Base-by-base conservation (phyloP, 2,329 filamentous ascomycete genomes). In the Claviceps maximensis region DNA sequence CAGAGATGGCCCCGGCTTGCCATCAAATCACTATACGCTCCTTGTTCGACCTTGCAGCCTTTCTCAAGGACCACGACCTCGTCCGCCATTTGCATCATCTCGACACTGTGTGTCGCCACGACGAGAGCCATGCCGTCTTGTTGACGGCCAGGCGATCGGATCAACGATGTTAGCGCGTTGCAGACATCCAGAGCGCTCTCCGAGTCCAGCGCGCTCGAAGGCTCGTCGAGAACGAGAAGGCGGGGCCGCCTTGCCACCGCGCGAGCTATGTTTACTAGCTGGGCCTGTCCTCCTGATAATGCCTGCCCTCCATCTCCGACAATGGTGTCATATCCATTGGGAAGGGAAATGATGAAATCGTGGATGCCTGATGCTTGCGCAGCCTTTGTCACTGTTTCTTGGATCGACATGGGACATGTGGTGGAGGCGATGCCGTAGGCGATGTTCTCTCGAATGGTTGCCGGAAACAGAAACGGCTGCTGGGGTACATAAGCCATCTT, bases 21-120 rank as follows among this genome's bases (percentile, higher is more conserved):
- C 47, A 78, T 60, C 59, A 96, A 65, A 54, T 80, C 79, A 2
- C 75, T 69, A 66, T 84, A 95, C 0, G 66, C 61, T 0, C 90
- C 90, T 53, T 76, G 69, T 63, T 91, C 79, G 2, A 81, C 84
- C 7, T 87, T 79, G 2, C 78, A 72, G 2, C 78, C 75, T 0
- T 82, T 78, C n/a, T 86, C 78, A 29, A 94, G 59, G 56, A 96
- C 80, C 1, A 91, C 73, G 8, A 96, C 72, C 46, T 79, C 74
- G 63, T 89, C 83, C 0, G 85, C 86, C 54, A 87, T 78, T 54
- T 77, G 75, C 87, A 97, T 96, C 88, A 95, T 94, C 62, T 91
- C 84, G 56, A 73, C 74, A 53, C 77, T 80, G 68, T 96, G 91
- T 49, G 89, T 95, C 41, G 95, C 84, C 25, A 94, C 76, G 17